Evolutionary conservation across 306 rosid genomes (phyloP), one percentile per base, ranked within the genome.

Genomic region (Begonia masoniana): DNA sequence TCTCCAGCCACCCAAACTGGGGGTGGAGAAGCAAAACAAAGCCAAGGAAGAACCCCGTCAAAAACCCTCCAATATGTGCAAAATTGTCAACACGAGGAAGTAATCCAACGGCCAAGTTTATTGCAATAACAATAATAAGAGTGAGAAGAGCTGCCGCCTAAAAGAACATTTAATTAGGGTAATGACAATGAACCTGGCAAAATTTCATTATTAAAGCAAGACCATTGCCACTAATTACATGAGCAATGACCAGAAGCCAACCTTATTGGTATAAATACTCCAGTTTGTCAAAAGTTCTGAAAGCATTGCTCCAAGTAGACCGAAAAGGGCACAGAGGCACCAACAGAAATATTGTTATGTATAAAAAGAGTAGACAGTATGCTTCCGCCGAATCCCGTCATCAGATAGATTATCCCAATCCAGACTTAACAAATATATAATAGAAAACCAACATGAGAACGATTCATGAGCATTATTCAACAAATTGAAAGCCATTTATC

Each of bases 71-170:
- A 23, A 57, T 57, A 5, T 57, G 62, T 2, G 62, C 62, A 9
- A 43, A 57, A 39, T 57, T 57, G 49, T 57, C 61, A 10, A 57
- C 61, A 8, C 24, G 61, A 57, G 62, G 62, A 23, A 57, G 62
- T 43, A 57, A 43, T 51, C 62, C 62, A 2, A 57, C 62, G 15
- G 62, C 62, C 52, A 57, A 46, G 52, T 57, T 57, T 43, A 57
- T 57, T 16, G 12, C 62, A 15, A 57, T 57, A 21, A 57, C 47
- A 13, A 57, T 51, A 11, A 57, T 45, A 48, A 57, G 62, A 43
- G 62, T 57, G 52, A 57, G 45, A 51, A 57, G 62, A 57, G 62
- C 62, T 57, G 62, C 62, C 21, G 62, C 62, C 62, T 57, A 12
- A 19, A 58, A 47, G 31, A 47, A 45, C 3, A 57, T 19, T 43